These are phyloP conservation scores for Coemansia sp. DNA, from an alignment of 192 early-diverging fungal species.

Conservation along the genomic window DNA sequence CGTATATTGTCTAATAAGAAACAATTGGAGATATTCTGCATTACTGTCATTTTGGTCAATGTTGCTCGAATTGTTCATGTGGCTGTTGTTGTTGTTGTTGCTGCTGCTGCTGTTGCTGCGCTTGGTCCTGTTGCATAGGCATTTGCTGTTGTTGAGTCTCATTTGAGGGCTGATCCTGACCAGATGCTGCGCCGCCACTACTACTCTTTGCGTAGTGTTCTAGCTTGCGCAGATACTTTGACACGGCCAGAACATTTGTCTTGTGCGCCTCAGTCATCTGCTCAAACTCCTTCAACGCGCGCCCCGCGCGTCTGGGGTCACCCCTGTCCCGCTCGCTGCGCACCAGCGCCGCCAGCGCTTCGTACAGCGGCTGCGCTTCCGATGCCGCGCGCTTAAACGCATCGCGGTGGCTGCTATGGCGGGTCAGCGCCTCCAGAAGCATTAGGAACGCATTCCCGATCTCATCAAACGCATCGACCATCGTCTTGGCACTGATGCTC, in stretches of 20 bases:
- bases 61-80: background rate
- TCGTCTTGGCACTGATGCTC: background rate
- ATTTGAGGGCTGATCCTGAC: no score
- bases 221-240: constrained; percentile 37
- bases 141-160: background rate
- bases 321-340: background rate
- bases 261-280: constrained; percentile 1
- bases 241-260: constrained; percentile 5
- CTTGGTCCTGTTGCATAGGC: background rate
- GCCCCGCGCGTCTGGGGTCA: background rate
- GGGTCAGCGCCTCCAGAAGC: constrained; percentile 46
- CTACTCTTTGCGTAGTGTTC: constrained; percentile 30
- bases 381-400: constrained; percentile 32
- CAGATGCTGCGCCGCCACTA: background rate
- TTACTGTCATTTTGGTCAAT: background rate
- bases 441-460: constrained; percentile 40
- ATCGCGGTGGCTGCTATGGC: constrained; percentile 49
- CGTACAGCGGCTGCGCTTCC: constrained; percentile 35
- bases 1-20: background rate
- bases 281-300: constrained; percentile 3
- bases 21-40: background rate
- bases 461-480: constrained; percentile 36
- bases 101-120: constrained; percentile 1
- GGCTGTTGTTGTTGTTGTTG: background rate
- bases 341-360: constrained; percentile 20